Evolutionary conservation across 352 stramenopile genomes (phyloP).

Genomic region (Pythium sukuiense): DNA sequence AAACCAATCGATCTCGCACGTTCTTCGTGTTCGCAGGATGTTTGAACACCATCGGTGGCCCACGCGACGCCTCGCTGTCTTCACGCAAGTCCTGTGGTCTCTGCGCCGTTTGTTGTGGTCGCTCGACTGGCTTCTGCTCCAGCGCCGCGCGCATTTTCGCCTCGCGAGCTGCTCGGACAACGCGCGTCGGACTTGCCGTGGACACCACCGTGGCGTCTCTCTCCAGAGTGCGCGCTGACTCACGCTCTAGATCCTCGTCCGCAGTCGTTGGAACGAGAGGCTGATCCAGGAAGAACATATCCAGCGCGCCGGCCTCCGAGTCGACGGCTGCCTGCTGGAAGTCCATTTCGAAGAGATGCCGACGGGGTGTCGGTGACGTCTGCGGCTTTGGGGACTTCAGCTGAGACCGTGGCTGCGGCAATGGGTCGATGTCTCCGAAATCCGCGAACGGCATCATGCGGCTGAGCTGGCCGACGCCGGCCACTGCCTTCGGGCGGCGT

Average conservation of each 20-base stretch:
- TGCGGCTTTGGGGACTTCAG: not conserved
- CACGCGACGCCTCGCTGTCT: not conserved
- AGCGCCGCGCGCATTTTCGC: conserved; percentile 19
- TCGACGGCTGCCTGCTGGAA: conserved; percentile 10
- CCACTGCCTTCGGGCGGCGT: conserved; percentile 18
- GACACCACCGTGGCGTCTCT: no score
- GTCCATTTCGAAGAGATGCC: conserved; percentile 30
- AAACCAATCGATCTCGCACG: not conserved
- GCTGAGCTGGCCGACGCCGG: conserved; percentile 37
- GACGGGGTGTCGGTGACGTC: not conserved
- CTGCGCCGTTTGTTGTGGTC: not conserved
- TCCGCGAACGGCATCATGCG: conserved; percentile 47
- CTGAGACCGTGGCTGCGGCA: not conserved
- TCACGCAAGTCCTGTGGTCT: not conserved
- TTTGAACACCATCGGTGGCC: not conserved
- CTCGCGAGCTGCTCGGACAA: conserved; percentile 21
- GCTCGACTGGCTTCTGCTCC: conserved; percentile 2
- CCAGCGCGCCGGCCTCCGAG: not conserved
- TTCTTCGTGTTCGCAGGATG: not conserved
- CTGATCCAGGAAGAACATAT: conserved; percentile 17
- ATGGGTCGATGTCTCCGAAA: conserved; percentile 19
- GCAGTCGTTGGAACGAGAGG: not conserved
- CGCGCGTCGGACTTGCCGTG: conserved; percentile 1
- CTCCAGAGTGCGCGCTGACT: not conserved
- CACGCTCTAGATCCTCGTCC: not conserved